Percentiles rank a stretch among this genome's conserved stretches.
phyloP scores from a whole-genome alignment of 768 basidiomycete genomes.

The Tulasnella calospora region DNA sequence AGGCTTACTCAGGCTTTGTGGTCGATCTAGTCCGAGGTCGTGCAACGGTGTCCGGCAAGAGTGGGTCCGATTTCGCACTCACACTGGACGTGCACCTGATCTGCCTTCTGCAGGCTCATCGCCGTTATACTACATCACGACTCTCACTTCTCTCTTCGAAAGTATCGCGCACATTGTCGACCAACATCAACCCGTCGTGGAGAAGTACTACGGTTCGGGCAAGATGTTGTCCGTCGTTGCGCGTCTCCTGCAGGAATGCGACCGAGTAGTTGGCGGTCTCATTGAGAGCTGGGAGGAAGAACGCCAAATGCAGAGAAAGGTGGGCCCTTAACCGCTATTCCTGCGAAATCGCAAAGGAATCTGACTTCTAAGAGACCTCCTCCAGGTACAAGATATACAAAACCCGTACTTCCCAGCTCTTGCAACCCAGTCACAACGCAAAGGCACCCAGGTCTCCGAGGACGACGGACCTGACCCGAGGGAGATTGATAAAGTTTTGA shows the following conservation, averaged over 20 bases:
- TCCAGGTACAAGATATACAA: conserved; percentile 25
- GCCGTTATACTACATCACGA: conserved; percentile 83
- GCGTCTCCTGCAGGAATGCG: conserved; percentile 77
- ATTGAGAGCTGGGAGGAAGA: conserved; percentile 90
- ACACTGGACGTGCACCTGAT: conserved; percentile 18
- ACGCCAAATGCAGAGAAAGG: conserved; percentile 74
- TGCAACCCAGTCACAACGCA: conserved; percentile 1
- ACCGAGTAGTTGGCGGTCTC: conserved; percentile 70
- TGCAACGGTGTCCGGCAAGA: conserved; percentile 73
- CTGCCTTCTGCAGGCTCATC: conserved; percentile 63
- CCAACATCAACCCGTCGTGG: conserved; percentile 95
- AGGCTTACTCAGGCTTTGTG: conserved; percentile 89
- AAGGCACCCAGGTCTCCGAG: conserved; percentile 29
- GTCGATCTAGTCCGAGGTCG: conserved; percentile 80
- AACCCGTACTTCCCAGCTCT: conserved; percentile 24
- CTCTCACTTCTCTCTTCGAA: conserved; percentile 88
- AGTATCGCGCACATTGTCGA: conserved; percentile 93
- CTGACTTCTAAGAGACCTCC: not conserved
- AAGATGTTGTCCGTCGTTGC: conserved; percentile 78
- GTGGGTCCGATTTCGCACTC: conserved; percentile 42
- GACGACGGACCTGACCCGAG: conserved; percentile 68
- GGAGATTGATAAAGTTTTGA: conserved; percentile 86
- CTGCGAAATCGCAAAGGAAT: not conserved
- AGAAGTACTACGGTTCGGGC: conserved; percentile 91
- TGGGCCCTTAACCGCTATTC: conserved; percentile 30